Conservation (phyloP, 345 rosid genomes). For the Citrus reticulata region DNA sequence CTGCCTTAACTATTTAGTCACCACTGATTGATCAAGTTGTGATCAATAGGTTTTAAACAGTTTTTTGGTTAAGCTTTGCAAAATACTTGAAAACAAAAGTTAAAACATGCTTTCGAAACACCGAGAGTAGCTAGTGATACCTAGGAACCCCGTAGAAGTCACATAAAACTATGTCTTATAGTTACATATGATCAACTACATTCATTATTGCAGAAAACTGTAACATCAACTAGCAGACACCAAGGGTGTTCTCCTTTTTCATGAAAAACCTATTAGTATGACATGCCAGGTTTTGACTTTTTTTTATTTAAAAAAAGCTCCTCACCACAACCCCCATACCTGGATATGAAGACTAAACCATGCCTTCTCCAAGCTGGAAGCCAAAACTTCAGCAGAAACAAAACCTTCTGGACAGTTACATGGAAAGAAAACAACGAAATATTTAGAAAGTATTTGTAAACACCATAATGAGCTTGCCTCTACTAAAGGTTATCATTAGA, state of each 20-base stretch:
- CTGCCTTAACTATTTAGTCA: background rate
- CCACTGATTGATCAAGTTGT: background rate
- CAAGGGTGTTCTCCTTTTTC: background rate
- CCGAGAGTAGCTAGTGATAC: background rate
- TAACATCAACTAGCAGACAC: background rate
- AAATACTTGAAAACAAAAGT: background rate
- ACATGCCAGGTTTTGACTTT: background rate
- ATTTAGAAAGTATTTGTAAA: background rate
- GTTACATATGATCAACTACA: background rate
- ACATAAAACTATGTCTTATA: background rate
- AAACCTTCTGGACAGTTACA: constrained; percentile 55
- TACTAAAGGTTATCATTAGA: background rate
- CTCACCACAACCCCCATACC: constrained; percentile 27
- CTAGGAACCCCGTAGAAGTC: background rate
- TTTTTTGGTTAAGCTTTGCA: background rate
- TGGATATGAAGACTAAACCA: constrained; percentile 83
- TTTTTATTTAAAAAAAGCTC: background rate
- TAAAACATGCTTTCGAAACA: background rate
- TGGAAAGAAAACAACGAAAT: constrained; percentile 6
- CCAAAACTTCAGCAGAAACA: constrained; percentile 62
- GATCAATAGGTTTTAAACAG: background rate
- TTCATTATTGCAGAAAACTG: background rate
- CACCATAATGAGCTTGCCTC: background rate
- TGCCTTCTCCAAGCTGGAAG: constrained; percentile 74
- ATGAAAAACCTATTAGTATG: too few relatives aligned